Percentiles rank a stretch among this genome's conserved stretches.
phyloP scores from a whole-genome alignment of 2,329 filamentous ascomycete genomes.

The Sordariomycetes sp. region DNA sequence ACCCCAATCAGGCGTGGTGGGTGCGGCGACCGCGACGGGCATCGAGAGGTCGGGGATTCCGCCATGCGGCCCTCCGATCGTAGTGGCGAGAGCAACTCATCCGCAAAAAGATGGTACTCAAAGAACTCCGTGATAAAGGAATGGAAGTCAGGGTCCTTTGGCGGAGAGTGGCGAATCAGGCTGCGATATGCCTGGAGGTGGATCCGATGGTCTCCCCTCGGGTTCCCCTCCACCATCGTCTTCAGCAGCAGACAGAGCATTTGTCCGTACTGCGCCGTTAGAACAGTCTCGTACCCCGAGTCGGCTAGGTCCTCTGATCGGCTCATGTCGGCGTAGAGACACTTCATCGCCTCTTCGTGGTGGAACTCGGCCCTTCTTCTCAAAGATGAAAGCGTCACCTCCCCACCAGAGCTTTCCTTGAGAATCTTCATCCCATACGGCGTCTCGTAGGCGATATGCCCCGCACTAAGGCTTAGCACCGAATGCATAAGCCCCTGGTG shows the following conservation, averaged over 20 bases:
- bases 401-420: constrained; percentile 19
- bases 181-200: constrained; percentile 66
- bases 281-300: constrained; percentile 28
- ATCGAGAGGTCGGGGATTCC: constrained; percentile 17
- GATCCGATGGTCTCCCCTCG: constrained; percentile 58
- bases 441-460: constrained; percentile 52
- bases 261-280: constrained; percentile 46
- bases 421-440: constrained; percentile 42
- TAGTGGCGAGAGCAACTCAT: constrained; percentile 36
- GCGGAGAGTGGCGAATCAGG: constrained; percentile 49
- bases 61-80: constrained; percentile 19
- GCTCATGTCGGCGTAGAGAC: constrained; percentile 32
- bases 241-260: constrained; percentile 49
- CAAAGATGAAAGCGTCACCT: constrained; percentile 30
- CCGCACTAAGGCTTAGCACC: constrained; percentile 69
- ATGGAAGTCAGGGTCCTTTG: constrained; percentile 51
- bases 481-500: constrained; percentile 84
- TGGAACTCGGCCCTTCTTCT: constrained; percentile 40
- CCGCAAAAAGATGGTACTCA: constrained; percentile 65
- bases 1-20: constrained; percentile 59
- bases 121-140: constrained; percentile 64
- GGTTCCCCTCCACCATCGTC: constrained; percentile 40
- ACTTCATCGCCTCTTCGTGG: constrained; percentile 38
- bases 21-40: too few relatives aligned
- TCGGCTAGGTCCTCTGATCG: constrained; percentile 25